phyloP scores from a whole-genome alignment of 2,329 filamentous ascomycete species.

The Penicillium sp. region DNA sequence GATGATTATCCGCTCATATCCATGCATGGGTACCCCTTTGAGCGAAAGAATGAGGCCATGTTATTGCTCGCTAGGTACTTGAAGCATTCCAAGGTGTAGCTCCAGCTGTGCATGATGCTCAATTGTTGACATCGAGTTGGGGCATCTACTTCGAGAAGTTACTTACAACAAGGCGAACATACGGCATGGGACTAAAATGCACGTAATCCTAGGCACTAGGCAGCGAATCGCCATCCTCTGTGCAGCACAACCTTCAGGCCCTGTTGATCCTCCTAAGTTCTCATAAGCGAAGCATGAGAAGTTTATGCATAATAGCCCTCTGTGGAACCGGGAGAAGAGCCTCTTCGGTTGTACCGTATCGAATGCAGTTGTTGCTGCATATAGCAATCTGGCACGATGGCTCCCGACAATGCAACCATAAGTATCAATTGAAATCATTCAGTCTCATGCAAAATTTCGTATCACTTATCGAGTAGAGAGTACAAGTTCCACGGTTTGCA shows the following conservation, averaged over 20 bases:
- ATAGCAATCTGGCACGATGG: neutral
- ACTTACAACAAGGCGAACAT: constrained; percentile 23
- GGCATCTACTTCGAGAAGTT: constrained; percentile 28
- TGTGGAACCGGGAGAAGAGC: neutral
- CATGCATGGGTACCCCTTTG: constrained; percentile 42
- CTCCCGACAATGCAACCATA: neutral
- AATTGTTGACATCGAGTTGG: constrained; percentile 28
- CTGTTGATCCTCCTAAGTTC: neutral
- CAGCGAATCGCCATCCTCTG: no score
- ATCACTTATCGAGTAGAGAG: neutral
- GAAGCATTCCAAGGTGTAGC: no score
- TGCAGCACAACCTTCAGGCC: no score
- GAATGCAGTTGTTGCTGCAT: neutral
- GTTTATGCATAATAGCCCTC: neutral
- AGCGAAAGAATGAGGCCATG: constrained; percentile 12
- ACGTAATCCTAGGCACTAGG: no score
- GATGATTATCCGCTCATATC: constrained; percentile 37
- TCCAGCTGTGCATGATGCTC: constrained; percentile 25
- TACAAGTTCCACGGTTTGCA: neutral
- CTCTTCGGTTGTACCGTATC: neutral
- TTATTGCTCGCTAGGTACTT: constrained; percentile 14
- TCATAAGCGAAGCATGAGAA: neutral
- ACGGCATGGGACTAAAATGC: constrained; percentile 24
- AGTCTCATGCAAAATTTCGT: neutral
- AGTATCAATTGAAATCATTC: neutral